Evolutionary conservation across 352 stramenopile genomes (phyloP).

Genomic region (Globisporangium ultimum): DNA sequence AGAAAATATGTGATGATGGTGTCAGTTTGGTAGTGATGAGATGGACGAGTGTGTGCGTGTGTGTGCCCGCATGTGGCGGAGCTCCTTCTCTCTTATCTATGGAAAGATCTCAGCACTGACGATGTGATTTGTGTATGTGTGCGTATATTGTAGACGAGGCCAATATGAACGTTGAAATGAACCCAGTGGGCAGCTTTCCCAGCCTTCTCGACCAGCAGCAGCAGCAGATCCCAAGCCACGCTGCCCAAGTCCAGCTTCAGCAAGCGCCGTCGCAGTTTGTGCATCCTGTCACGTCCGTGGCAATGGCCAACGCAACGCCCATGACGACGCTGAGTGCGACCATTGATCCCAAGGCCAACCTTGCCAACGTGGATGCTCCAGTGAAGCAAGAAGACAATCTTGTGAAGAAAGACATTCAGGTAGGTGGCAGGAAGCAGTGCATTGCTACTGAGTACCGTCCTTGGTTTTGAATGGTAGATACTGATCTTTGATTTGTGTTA

Average conservation of each 20-base stretch:
- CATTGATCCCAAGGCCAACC: not conserved
- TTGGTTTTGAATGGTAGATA: not conserved
- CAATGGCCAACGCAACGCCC: constrained; percentile 8
- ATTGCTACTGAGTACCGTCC: no score
- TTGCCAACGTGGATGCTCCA: not conserved
- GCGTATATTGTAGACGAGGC: constrained; percentile 4
- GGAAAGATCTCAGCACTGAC: no score
- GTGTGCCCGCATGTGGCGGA: no score
- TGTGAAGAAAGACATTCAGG: not conserved
- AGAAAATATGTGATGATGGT: no score
- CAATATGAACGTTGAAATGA: constrained; percentile 18
- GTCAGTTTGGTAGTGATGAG: no score
- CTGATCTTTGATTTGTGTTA: not conserved
- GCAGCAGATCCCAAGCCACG: not conserved
- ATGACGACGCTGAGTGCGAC: constrained; percentile 7
- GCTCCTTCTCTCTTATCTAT: no score
- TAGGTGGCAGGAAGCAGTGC: not conserved
- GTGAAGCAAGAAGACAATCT: constrained; percentile 8
- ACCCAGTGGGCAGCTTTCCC: constrained; percentile 6
- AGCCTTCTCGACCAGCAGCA: constrained; percentile 7
- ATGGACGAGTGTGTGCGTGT: no score
- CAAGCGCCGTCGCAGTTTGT: constrained; percentile 3
- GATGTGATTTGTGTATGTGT: constrained; percentile 3
- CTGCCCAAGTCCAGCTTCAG: not conserved
- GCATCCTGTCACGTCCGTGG: constrained; percentile 4